Percentiles rank a stretch among this genome's conserved stretches.
These are phyloP conservation scores for Paracoccidioides brasiliensis DNA, from an alignment of 2,329 filamentous ascomycete species.

Conservation along the genomic window DNA sequence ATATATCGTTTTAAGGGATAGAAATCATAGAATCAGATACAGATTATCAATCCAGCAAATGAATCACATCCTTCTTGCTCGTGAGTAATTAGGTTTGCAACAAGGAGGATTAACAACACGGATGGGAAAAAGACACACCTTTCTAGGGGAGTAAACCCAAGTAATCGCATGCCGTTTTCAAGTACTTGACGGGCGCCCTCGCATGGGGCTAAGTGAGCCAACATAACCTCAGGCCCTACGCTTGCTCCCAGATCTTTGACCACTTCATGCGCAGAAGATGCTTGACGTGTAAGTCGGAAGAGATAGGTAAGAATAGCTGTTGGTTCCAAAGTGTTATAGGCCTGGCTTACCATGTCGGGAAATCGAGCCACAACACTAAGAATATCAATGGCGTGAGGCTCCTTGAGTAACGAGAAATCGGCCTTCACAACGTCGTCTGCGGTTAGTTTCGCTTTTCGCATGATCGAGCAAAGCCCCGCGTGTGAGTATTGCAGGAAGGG, in stretches of 20 bases:
- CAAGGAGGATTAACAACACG: not conserved
- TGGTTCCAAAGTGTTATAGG: conserved; percentile 69
- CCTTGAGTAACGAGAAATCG: conserved; percentile 55
- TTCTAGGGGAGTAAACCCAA: conserved; percentile 47
- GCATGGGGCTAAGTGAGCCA: conserved; percentile 41
- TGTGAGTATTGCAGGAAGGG: conserved; percentile 78
- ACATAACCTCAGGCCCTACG: conserved; percentile 31
- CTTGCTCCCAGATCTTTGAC: conserved; percentile 39
- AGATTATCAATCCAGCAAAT: not conserved
- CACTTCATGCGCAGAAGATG: conserved; percentile 7
- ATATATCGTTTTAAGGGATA: not conserved
- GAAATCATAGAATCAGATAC: not conserved
- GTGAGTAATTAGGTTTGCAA: not conserved
- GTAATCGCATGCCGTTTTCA: conserved; percentile 45
- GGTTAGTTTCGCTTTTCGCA: conserved; percentile 42
- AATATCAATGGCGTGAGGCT: conserved; percentile 59
- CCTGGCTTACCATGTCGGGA: conserved; percentile 74
- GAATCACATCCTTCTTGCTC: conserved; percentile 1
- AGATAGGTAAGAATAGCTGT: conserved; percentile 57
- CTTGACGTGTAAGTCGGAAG: conserved; percentile 35
- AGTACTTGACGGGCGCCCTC: conserved; percentile 43
- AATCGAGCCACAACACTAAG: conserved; percentile 68
- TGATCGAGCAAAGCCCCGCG: conserved; percentile 53
- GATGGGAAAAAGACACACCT: conserved; percentile 16
- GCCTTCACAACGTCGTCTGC: conserved; percentile 48